A percentile compares a stretch with the other conserved stretches of the same genome.
These are phyloP conservation scores for Botrytis porri DNA, from an alignment of 2,329 filamentous ascomycete genomes.

Conservation along the genomic window DNA sequence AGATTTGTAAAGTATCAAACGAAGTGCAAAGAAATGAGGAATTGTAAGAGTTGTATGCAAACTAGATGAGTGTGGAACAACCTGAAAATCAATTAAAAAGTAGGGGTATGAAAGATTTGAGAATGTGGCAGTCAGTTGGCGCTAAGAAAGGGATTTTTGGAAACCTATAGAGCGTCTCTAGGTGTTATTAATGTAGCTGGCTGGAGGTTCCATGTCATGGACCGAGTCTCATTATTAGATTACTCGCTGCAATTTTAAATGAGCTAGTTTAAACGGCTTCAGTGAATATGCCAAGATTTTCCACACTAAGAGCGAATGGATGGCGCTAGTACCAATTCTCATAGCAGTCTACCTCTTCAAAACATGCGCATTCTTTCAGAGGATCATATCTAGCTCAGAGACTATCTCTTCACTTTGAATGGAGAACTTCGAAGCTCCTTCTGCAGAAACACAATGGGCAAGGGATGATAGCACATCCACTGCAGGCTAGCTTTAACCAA, in stretches of 20 bases:
- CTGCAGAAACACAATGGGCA: background rate
- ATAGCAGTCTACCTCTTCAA: background rate
- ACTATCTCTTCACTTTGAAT: background rate
- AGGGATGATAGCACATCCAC: background rate
- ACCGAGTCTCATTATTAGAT: background rate
- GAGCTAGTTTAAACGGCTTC: background rate
- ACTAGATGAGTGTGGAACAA: background rate
- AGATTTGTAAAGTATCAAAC: background rate
- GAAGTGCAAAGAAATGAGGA: background rate
- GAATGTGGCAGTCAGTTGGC: background rate
- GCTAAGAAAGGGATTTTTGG: background rate
- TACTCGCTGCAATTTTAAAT: background rate
- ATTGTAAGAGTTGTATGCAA: background rate
- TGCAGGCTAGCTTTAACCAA: background rate
- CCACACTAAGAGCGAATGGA: background rate
- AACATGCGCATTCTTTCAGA: background rate
- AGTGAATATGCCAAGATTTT: background rate
- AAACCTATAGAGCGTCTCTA: background rate
- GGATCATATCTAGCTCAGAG: background rate
- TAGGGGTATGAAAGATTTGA: background rate
- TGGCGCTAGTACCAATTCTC: background rate
- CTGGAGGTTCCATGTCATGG: background rate
- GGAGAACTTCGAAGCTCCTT: background rate
- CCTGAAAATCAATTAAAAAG: background rate
- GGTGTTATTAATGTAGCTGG: background rate